Conservation (phyloP, 2,329 filamentous ascomycete species). For the Colletotrichum plurivorum region DNA sequence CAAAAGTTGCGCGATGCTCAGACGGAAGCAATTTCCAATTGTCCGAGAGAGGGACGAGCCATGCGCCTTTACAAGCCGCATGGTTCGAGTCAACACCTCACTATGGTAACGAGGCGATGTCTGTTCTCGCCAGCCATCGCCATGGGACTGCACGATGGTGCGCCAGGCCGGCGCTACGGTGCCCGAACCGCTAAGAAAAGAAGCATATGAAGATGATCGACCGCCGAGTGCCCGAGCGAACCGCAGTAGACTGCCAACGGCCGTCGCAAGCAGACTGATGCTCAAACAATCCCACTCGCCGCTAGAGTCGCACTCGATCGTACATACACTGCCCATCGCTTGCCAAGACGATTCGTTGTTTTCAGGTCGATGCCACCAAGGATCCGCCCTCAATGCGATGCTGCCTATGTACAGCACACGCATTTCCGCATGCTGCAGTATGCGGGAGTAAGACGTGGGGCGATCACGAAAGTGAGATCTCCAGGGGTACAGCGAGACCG, state of each 20-base stretch:
- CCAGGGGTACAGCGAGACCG: slow-evolving; percentile 28
- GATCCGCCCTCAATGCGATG: slow-evolving; percentile 26
- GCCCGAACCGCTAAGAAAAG: slow-evolving; percentile 24
- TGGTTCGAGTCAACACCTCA: slow-evolving; percentile 17
- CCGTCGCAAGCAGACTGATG: slow-evolving; percentile 13
- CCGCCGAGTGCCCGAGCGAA: slow-evolving; percentile 24
- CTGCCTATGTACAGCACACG: slow-evolving; percentile 19
- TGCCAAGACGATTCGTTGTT: slow-evolving; percentile 37
- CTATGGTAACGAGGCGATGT: slow-evolving; percentile 16
- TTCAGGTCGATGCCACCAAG: slow-evolving; percentile 32
- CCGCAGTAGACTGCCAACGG: slow-evolving; percentile 11
- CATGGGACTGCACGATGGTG: slow-evolving; percentile 9
- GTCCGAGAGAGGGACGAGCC: slow-evolving; percentile 27
- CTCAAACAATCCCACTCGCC: slow-evolving; percentile 21
- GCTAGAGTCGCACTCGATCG: slow-evolving; percentile 28
- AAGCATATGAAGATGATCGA: slow-evolving; percentile 31
- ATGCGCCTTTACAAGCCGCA: slow-evolving; percentile 15
- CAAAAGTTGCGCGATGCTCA: slow-evolving; percentile 9
- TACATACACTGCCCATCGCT: slow-evolving; percentile 10
- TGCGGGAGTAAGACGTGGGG: slow-evolving; percentile 10
- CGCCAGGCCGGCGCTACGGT: slow-evolving; percentile 21
- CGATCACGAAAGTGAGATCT: slow-evolving; percentile 23
- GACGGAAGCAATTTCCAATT: slow-evolving; percentile 28
- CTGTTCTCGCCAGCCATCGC: slow-evolving; percentile 22
- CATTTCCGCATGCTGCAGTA: slow-evolving; percentile 16